phyloP scores from a whole-genome alignment of 164 flowering plant genomes.

The Taxillus chinensis region DNA sequence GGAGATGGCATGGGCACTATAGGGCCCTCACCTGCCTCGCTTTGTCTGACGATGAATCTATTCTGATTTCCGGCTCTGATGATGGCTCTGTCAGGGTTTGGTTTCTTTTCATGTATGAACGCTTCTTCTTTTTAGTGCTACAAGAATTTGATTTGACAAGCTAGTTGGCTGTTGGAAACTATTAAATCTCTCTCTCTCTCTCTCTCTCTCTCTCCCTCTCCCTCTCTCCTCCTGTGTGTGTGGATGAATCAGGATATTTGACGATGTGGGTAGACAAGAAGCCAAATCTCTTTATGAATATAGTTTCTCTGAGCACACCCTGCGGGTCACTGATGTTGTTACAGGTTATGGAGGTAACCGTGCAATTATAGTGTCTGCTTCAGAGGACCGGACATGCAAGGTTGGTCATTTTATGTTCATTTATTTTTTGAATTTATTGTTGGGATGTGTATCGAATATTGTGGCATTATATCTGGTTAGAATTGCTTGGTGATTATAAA shows the following conservation, averaged over 20 bases:
- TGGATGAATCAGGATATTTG: constrained; percentile 41
- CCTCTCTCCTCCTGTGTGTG: neutral
- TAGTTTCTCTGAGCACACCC: constrained; percentile 55
- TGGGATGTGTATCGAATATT: too few relatives aligned
- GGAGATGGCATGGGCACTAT: constrained; percentile 79
- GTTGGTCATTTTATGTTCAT: constrained; percentile 21
- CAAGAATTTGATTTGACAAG: neutral
- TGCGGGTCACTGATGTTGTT: constrained; percentile 55
- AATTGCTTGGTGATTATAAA: too few relatives aligned
- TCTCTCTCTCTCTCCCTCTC: too few relatives aligned
- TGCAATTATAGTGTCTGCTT: constrained; percentile 77
- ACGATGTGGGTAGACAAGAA: constrained; percentile 30
- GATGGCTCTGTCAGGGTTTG: constrained; percentile 76
- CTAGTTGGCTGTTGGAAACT: neutral
- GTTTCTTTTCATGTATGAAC: constrained; percentile 56
- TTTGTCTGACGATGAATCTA: constrained; percentile 61
- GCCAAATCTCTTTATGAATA: constrained; percentile 36
- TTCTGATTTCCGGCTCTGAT: constrained; percentile 70
- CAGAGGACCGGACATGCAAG: constrained; percentile 93
- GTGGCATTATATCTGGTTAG: too few relatives aligned
- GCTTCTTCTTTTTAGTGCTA: neutral
- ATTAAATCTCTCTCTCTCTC: neutral
- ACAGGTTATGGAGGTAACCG: constrained; percentile 68
- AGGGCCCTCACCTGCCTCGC: constrained; percentile 70
- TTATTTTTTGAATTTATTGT: too few relatives aligned